Evolutionary conservation across 345 rosid genomes (phyloP), one percentile per base, ranked within the genome.

Genomic region (Eucalyptus shirleyi): DNA sequence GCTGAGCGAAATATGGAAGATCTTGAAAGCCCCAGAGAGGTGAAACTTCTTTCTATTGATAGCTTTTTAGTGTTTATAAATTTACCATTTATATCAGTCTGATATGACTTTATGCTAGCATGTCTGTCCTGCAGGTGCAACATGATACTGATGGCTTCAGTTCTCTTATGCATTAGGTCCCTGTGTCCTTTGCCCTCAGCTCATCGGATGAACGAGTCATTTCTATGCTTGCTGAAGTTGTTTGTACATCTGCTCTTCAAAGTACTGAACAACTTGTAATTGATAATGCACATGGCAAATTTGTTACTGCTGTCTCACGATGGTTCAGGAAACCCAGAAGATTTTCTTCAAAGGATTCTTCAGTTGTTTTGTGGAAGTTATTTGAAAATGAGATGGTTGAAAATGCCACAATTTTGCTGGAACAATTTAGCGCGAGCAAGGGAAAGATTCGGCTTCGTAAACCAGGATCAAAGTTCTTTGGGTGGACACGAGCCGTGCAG

Each of bases 11-110:
- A 96, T 65, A 96, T 96, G 95, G 93, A 92, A 85, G 93, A 96
- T 90, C 94, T 92, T 89, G 94, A 95, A 92, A 93, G 90, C 87
- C 91, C 94, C n/a, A 95, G 98, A 91, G 97, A 98, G 99, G 99
- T 96, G 91, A 89, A 93, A 42, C 53, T 86, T 59, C 72, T 18
- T 90, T 88, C 50, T 86, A 88, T 88, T 65, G 53, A 55, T 53
- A 86, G 42, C 42, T 47, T 51, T 51, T 87, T 51, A 23, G 34
- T 14, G 5, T 42, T 85, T 26, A 85, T 28, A 42, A 28, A 32
- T 65, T 50, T 87, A 83, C 87, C 34, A 23, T 90, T 44, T 88
- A 80, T 51, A 80, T 87, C 42, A 49, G 13, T 86, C 32, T 92
- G 62, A 87, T 72, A 90, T 93, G 92, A 91, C 90, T 88, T 89